These are phyloP conservation scores for Fusarium sp. DNA, from an alignment of 2,329 filamentous ascomycete genomes.

Conservation along the genomic window DNA sequence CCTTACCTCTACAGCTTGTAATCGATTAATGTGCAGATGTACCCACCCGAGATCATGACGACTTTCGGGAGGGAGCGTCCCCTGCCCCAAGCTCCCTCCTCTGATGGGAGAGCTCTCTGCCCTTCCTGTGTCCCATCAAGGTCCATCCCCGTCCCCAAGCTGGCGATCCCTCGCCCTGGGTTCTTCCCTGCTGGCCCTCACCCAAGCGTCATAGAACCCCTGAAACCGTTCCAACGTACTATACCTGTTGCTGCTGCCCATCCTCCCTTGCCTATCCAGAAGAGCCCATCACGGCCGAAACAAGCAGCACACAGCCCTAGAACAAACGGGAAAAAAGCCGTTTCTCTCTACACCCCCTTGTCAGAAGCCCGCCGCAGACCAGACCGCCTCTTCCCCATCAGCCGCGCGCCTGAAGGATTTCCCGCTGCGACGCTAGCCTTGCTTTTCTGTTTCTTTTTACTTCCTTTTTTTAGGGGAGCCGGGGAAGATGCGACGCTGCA, in stretches of 20 bases:
- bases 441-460: slow-evolving; percentile 15
- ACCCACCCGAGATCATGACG: neutral
- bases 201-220: slow-evolving; percentile 1
- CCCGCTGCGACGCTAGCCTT: neutral
- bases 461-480: slow-evolving; percentile 8
- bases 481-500: slow-evolving; percentile 38
- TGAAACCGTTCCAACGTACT: neutral
- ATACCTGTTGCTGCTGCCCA: too few species aligned
- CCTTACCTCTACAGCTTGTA: too few species aligned
- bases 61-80: neutral
- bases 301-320: neutral
- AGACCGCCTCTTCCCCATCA: slow-evolving; percentile 28
- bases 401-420: slow-evolving; percentile 12
- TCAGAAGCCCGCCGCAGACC: slow-evolving; percentile 7
- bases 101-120: neutral
- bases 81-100: slow-evolving; percentile 10
- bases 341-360: neutral
- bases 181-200: slow-evolving; percentile 36
- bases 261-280: too few species aligned
- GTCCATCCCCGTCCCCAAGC: slow-evolving; percentile 20
- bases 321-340: neutral
- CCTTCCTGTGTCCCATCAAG: neutral
- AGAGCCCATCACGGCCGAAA: too few species aligned
- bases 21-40: too few species aligned
- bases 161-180: slow-evolving; percentile 32